Evolutionary conservation across 2,329 filamentous ascomycete species (phyloP), one percentile per base, ranked within the genome.

Genomic region (Davidsoniella neocaledoniae): DNA sequence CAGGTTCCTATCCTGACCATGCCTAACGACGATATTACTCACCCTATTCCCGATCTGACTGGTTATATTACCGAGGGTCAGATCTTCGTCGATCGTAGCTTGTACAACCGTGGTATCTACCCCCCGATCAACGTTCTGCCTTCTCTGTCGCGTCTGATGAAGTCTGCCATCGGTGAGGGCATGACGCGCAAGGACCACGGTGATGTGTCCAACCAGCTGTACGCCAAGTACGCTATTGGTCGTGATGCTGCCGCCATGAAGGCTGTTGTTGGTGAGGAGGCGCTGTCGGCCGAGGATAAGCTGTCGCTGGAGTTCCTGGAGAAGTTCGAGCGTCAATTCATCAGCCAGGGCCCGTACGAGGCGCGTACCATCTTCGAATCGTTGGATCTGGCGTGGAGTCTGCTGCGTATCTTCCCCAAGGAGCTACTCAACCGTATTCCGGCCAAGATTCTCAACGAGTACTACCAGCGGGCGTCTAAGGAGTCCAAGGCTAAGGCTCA

Each of bases 1-100:
- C 91, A 98, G 70, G 95, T 98, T 61, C 91, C 91, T 54, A 98
- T 98, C 64, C 68, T 98, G 69, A 95, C 91, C 58, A 98, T 98
- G 91, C 91, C 91, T 61, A 98, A 98, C 78, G 90, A 98, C 64
- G 90, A 98, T 69, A 98, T 98, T 63, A 98, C 91, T 41, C 91
- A 98, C 65, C 93, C 91, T 39, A 98, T 98, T 64, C 93, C 93
- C 56, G 91, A 98, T 73, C 73, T 98, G 71, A 98, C 91, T 55
- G 91, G 91, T 51, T 98, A 96, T 71, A 98, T 98, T 64, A 98
- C 91, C 17, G 91, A 98, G 70, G 93, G 91, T 40, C 91, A 98
- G 68, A 95, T 98, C 63, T 96, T 93, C 69, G 77, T 98, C 61
- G 91, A 98, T 67, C 86, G 90, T 69, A 80, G 83, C 62, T 74